These are phyloP conservation scores for Gossypium rotundifolium DNA, from an alignment of 345 rosid genomes.

Conservation along the genomic window DNA sequence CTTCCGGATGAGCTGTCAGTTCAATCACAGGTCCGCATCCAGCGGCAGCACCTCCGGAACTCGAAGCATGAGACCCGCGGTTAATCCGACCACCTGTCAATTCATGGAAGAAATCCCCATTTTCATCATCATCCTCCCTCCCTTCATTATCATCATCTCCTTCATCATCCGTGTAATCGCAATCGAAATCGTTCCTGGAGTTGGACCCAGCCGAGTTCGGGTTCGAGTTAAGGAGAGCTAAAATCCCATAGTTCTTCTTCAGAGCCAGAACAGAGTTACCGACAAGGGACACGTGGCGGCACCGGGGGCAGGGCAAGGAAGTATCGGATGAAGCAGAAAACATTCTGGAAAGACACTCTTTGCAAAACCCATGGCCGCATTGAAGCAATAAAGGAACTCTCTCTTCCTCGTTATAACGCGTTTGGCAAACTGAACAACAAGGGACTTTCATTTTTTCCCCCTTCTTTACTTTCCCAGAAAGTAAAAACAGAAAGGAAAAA, in stretches of 20 bases:
- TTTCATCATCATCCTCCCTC: conserved; percentile 22
- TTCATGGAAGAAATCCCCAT: conserved; percentile 11
- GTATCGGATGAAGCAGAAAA: conserved; percentile 81
- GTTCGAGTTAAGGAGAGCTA: conserved; percentile 51
- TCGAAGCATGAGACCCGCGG: conserved; percentile 54
- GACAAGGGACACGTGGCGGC: conserved; percentile 82
- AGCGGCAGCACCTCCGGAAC: conserved; percentile 30
- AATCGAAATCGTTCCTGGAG: conserved; percentile 39
- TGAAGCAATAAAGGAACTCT: conserved; percentile 83
- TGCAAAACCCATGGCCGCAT: conserved; percentile 97
- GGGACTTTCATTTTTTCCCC: conserved; percentile 55
- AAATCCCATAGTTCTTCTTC: conserved; percentile 78
- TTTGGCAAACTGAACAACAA: conserved; percentile 91
- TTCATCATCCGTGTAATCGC: conserved; percentile 68
- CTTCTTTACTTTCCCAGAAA: conserved; percentile 16
- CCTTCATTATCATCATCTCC: conserved; percentile 35
- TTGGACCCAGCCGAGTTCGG: conserved; percentile 20
- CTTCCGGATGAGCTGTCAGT: conserved; percentile 60
- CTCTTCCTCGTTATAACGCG: conserved; percentile 84
- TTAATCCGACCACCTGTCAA: conserved; percentile 21
- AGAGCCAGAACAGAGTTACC: conserved; percentile 90
- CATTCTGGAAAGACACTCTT: conserved; percentile 76
- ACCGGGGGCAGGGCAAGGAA: conserved; percentile 76
- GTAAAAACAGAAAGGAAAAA: not conserved
- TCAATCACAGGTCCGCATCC: conserved; percentile 74